Evolutionary conservation across 2,329 filamentous ascomycete genomes (phyloP).

Genomic region (Ascochyta pisi): DNA sequence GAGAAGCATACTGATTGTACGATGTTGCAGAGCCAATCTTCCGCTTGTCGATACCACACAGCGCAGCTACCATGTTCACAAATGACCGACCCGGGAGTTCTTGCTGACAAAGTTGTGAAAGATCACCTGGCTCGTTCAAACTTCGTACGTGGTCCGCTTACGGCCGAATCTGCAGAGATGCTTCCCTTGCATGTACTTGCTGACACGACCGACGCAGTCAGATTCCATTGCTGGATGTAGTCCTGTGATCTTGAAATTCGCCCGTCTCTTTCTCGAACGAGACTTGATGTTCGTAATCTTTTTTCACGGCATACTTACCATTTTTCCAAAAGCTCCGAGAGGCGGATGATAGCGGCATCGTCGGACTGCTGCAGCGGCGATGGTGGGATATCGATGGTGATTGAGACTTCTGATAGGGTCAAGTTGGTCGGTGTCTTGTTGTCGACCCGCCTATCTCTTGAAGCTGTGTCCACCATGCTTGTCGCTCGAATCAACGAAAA

Average conservation of each 20-base stretch:
- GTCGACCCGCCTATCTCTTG: background rate
- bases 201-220: background rate
- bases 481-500: too few relatives aligned
- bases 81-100: too few relatives aligned
- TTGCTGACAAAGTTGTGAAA: background rate
- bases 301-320: background rate
- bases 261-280: background rate
- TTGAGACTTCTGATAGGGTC: background rate
- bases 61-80: too few relatives aligned
- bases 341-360: background rate
- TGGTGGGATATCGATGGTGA: slow-evolving; percentile 3
- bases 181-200: background rate
- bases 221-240: background rate
- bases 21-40: too few relatives aligned
- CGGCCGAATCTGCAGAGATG: background rate
- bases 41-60: too few relatives aligned
- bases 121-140: background rate
- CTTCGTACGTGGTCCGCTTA: background rate
- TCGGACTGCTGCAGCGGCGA: background rate
- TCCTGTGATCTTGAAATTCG: background rate
- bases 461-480: background rate
- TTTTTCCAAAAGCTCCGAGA: slow-evolving; percentile 3
- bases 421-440: background rate
- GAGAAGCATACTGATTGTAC: too few relatives aligned
- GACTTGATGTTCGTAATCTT: background rate